Evolutionary conservation across 805 yeast genomes (phyloP).

Genomic region (Candida succiphila): DNA sequence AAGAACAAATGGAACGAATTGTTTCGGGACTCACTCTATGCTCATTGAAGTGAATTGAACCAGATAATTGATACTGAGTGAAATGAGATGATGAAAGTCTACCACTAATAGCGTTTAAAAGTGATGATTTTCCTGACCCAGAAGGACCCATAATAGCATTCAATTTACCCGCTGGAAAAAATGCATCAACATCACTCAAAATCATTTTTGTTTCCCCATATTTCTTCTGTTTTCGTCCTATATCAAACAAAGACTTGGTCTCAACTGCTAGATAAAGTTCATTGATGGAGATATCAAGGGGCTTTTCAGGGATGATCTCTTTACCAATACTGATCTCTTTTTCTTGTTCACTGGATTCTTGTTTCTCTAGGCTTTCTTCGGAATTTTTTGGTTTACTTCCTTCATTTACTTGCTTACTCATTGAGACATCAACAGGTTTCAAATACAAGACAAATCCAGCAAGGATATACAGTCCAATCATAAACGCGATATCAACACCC

Average conservation of each 20-base stretch:
- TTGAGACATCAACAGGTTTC: slow-evolving; percentile 40
- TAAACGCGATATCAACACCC: slow-evolving; percentile 48
- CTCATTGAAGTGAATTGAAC: slow-evolving; percentile 35
- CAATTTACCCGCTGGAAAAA: slow-evolving; percentile 43
- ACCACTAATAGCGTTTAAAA: slow-evolving; percentile 54
- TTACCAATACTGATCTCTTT: neutral
- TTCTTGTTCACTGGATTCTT: neutral
- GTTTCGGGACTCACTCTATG: slow-evolving; percentile 19
- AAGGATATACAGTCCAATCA: slow-evolving; percentile 38
- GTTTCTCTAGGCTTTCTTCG: slow-evolving; percentile 3
- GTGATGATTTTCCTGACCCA: slow-evolving; percentile 68
- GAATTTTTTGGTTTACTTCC: slow-evolving; percentile 23
- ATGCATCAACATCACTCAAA: slow-evolving; percentile 37
- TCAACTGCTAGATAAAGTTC: slow-evolving; percentile 15
- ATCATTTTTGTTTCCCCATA: slow-evolving; percentile 23
- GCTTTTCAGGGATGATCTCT: no score
- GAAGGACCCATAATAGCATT: slow-evolving; percentile 79
- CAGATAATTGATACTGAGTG: slow-evolving; percentile 23
- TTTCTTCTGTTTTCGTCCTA: slow-evolving; percentile 1
- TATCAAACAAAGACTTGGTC: slow-evolving; percentile 5
- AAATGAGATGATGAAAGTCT: slow-evolving; percentile 30
- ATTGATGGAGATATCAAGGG: slow-evolving; percentile 10
- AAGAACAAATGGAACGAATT: slow-evolving; percentile 46
- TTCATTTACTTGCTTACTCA: slow-evolving; percentile 27
- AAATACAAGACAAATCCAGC: slow-evolving; percentile 38